Evolutionary conservation across 2,329 filamentous ascomycete genomes (phyloP).

Genomic region (Arthrobotrys entomopaga): DNA sequence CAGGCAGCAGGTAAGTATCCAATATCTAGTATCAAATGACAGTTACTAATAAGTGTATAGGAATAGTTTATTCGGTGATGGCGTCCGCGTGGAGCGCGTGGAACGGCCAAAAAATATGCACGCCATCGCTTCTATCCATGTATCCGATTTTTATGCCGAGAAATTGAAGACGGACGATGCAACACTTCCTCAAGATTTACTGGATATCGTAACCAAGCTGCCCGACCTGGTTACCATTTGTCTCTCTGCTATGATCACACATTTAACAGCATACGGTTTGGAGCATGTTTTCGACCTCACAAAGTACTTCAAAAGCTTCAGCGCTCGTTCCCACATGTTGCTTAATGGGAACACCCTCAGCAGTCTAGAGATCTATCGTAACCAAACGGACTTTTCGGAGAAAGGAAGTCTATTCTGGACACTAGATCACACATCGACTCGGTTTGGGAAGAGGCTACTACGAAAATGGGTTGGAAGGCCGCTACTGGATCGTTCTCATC

Average conservation of each 20-base stretch:
- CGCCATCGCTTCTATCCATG: slow-evolving; percentile 85
- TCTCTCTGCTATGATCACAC: slow-evolving; percentile 93
- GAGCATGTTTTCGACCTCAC: slow-evolving; percentile 96
- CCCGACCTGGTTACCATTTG: slow-evolving; percentile 89
- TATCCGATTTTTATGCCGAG: slow-evolving; percentile 90
- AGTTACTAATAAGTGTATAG: slow-evolving; percentile 59
- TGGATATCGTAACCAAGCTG: slow-evolving; percentile 86
- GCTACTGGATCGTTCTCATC: slow-evolving; percentile 76
- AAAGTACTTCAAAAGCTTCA: slow-evolving; percentile 97
- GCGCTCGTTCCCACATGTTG: slow-evolving; percentile 91
- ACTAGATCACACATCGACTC: slow-evolving; percentile 88
- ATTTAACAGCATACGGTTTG: slow-evolving; percentile 88
- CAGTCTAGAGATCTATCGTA: slow-evolving; percentile 94
- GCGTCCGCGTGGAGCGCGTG: slow-evolving; percentile 83
- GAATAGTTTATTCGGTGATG: slow-evolving; percentile 91
- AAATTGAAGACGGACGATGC: slow-evolving; percentile 76
- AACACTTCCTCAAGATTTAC: slow-evolving; percentile 67
- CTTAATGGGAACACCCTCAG: slow-evolving; percentile 94
- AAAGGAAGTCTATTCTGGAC: slow-evolving; percentile 96
- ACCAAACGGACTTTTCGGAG: slow-evolving; percentile 84
- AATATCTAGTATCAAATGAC: background rate
- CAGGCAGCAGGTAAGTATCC: slow-evolving; percentile 72
- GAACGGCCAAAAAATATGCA: slow-evolving; percentile 81
- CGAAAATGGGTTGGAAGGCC: slow-evolving; percentile 96
- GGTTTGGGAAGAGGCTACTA: slow-evolving; percentile 85